Percentiles rank a stretch among this genome's conserved stretches.
phyloP scores from a whole-genome alignment of 345 rosid genomes.

The Arabis alpina region DNA sequence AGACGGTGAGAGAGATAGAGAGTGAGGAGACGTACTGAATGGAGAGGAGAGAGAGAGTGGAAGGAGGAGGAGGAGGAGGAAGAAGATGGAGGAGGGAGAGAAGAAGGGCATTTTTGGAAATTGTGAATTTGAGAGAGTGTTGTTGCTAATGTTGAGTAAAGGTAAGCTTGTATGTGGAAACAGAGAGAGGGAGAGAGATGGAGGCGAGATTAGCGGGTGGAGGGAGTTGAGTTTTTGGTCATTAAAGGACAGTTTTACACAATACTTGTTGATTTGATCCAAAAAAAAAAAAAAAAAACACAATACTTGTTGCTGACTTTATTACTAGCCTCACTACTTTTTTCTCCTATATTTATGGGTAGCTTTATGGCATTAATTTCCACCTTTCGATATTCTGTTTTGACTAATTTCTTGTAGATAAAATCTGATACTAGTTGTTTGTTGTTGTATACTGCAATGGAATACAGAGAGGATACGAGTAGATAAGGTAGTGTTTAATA shows the following conservation, averaged over 20 bases:
- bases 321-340: constrained; percentile 5
- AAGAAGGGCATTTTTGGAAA: constrained; percentile 43
- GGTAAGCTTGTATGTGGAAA: not conserved
- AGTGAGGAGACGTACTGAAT: constrained; percentile 31
- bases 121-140: constrained; percentile 20
- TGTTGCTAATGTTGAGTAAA: constrained; percentile 21
- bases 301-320: constrained; percentile 35
- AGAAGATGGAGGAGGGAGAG: constrained; percentile 36
- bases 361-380: constrained; percentile 14
- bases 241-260: constrained; percentile 32
- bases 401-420: constrained; percentile 3
- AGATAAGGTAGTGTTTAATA: no score
- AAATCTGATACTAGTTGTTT: constrained; percentile 2
- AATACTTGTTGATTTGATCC: constrained; percentile 18
- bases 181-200: not conserved
- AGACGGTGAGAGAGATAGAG: constrained; percentile 45
- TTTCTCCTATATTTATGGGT: constrained; percentile 5
- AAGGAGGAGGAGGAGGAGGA: constrained; percentile 30
- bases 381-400: constrained; percentile 8
- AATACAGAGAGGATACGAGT: not conserved
- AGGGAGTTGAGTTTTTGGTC: constrained; percentile 24
- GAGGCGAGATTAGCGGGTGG: constrained; percentile 49
- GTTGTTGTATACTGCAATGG: not conserved
- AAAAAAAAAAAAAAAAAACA: no score
- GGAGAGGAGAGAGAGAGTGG: constrained; percentile 38